Evolutionary conservation across 2,329 filamentous ascomycete species (phyloP).

Genomic region (Neofusicoccum parvum): DNA sequence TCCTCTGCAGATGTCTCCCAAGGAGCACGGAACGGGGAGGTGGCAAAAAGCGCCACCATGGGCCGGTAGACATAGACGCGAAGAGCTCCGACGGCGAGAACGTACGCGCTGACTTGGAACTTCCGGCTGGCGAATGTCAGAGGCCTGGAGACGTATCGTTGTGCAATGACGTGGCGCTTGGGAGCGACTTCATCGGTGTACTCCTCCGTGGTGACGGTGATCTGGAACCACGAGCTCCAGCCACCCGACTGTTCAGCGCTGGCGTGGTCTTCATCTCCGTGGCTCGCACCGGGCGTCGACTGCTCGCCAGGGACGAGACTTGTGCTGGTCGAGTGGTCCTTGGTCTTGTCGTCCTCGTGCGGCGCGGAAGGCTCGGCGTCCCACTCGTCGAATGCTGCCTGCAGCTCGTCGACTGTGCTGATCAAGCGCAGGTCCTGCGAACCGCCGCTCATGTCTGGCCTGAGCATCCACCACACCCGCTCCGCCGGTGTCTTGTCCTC

Average conservation of each 20-base stretch:
- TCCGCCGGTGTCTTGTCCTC: constrained; percentile 43
- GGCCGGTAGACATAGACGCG: constrained; percentile 82
- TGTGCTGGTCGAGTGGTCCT: background rate
- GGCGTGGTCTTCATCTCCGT: constrained; percentile 41
- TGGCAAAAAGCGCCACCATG: constrained; percentile 93
- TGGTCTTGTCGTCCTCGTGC: background rate
- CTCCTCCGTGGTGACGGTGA: constrained; percentile 44
- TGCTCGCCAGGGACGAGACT: no score
- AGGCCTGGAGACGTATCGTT: constrained; percentile 90
- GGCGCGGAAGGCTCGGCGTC: constrained; percentile 69
- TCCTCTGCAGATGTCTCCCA: constrained; percentile 41
- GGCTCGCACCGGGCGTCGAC: constrained; percentile 48
- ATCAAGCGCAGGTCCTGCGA: constrained; percentile 93
- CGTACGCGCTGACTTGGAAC: constrained; percentile 93
- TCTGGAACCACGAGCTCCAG: constrained; percentile 30
- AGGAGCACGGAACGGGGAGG: constrained; percentile 69
- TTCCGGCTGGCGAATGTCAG: constrained; percentile 78
- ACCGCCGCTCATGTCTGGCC: constrained; percentile 95
- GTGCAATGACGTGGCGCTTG: constrained; percentile 91
- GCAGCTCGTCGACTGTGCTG: constrained; percentile 79
- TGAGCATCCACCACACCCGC: constrained; percentile 94
- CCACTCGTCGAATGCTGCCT: constrained; percentile 90
- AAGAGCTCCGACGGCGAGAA: constrained; percentile 77
- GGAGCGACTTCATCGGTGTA: constrained; percentile 58
- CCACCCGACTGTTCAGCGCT: constrained; percentile 29